Percentiles rank a stretch among this genome's conserved stretches.
These are phyloP conservation scores for Talaromyces sp. DNA, from an alignment of 2,329 filamentous ascomycete species.

Conservation along the genomic window DNA sequence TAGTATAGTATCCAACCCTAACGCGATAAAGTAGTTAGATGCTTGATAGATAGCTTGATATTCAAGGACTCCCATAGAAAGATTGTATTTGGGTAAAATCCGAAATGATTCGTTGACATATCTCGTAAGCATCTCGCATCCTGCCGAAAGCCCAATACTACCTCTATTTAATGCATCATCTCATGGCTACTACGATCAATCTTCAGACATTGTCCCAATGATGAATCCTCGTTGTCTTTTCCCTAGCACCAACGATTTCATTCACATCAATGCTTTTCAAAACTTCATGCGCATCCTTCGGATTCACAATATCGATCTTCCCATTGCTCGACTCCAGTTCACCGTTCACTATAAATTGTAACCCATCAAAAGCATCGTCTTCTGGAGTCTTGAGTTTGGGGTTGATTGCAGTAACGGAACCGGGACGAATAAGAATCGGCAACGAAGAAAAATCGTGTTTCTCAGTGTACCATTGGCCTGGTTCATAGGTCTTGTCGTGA, in stretches of 20 bases:
- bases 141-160: neutral
- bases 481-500: conserved; percentile 42
- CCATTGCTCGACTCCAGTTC: neutral
- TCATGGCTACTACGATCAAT: neutral
- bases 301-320: conserved; percentile 17
- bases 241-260: neutral
- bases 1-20: neutral
- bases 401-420: conserved; percentile 17
- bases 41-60: no score
- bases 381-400: conserved; percentile 11
- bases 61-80: no score
- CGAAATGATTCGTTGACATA: neutral
- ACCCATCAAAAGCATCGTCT: conserved; percentile 16
- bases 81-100: no score
- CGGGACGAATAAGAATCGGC: conserved; percentile 59
- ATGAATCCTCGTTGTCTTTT: neutral
- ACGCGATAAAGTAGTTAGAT: neutral
- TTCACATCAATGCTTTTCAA: conserved; percentile 31
- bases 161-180: neutral
- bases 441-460: conserved; percentile 59
- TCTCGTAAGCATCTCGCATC: neutral
- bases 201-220: neutral
- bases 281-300: conserved; percentile 42
- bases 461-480: conserved; percentile 58
- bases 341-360: conserved; percentile 18